These are phyloP conservation scores for Pseudocercospora macadamiae DNA, from an alignment of 2,329 filamentous ascomycete species.

Conservation along the genomic window DNA sequence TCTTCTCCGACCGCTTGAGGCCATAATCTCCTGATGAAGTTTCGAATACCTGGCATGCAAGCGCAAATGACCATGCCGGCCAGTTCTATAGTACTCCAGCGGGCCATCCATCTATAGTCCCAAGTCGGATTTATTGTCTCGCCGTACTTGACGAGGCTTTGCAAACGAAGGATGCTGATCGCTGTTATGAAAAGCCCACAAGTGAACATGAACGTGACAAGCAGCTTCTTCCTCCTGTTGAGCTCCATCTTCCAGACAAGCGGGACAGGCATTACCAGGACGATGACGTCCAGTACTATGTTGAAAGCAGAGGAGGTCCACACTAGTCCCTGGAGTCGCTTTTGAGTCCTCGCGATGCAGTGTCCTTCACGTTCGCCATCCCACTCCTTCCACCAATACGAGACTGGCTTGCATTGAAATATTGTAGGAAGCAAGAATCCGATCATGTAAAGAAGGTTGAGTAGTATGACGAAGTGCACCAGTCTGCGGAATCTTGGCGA, in stretches of 20 bases:
- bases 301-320: constrained; percentile 15
- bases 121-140: constrained; percentile 16
- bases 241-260: constrained; percentile 17
- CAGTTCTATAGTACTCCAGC: constrained; percentile 7
- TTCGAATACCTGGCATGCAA: constrained; percentile 14
- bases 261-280: constrained; percentile 6
- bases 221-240: constrained; percentile 13
- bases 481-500: constrained; percentile 9
- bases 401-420: constrained; percentile 13
- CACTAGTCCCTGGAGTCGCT: neutral
- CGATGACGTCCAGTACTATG: constrained; percentile 12
- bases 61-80: constrained; percentile 13
- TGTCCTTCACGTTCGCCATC: neutral
- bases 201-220: constrained; percentile 17
- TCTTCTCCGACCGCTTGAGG: neutral
- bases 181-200: constrained; percentile 19
- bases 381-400: constrained; percentile 11
- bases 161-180: constrained; percentile 20
- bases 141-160: constrained; percentile 16
- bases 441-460: constrained; percentile 10
- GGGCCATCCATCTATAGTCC: constrained; percentile 10
- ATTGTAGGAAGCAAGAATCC: constrained; percentile 9
- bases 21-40: constrained; percentile 3
- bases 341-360: neutral
- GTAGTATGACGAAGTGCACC: constrained; percentile 1